Conservation (phyloP, 2,329 filamentous ascomycete species). For the Dothideomycetidae sp. region DNA sequence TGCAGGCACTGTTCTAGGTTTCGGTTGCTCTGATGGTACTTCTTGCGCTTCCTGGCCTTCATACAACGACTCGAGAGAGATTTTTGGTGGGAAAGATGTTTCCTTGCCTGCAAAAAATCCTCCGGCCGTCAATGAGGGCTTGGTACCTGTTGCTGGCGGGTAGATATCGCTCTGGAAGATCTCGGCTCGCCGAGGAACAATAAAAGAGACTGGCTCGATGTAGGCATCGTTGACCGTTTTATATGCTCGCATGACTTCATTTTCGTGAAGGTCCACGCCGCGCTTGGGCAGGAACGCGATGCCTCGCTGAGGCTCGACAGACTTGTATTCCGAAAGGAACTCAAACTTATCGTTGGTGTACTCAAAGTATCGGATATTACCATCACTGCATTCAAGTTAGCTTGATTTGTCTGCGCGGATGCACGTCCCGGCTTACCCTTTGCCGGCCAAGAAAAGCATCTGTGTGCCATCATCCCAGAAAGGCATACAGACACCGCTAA, state of each 20-base stretch:
- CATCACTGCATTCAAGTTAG: conserved; percentile 49
- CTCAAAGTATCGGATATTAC: conserved; percentile 98
- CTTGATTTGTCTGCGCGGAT: background rate
- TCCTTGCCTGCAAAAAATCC: conserved; percentile 86
- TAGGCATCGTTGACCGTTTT: conserved; percentile 93
- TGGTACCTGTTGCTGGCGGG: conserved; percentile 67
- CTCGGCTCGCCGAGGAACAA: conserved; percentile 83
- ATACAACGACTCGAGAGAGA: conserved; percentile 84
- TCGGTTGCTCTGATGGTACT: conserved; percentile 43
- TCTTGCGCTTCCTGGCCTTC: conserved; percentile 71
- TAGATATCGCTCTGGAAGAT: conserved; percentile 97
- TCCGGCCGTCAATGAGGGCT: conserved; percentile 61
- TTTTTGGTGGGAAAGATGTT: conserved; percentile 64
- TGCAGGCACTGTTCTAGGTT: conserved; percentile 26
- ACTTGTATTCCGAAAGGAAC: conserved; percentile 93
- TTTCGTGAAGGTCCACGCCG: conserved; percentile 89
- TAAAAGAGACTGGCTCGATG: conserved; percentile 95
- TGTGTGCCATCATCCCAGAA: conserved; percentile 98
- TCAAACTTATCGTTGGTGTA: conserved; percentile 98
- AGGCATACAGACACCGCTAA: conserved; percentile 96
- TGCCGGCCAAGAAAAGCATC: conserved; percentile 90
- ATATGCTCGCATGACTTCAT: conserved; percentile 88
- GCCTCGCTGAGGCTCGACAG: conserved; percentile 84
- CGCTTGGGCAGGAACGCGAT: conserved; percentile 90
- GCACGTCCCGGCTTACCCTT: conserved; percentile 57